A percentile compares a stretch with the other conserved stretches of the same genome.
Conservation (phyloP, 2,329 filamentous ascomycete genomes). For the Aureobasidium subglaciale region DNA sequence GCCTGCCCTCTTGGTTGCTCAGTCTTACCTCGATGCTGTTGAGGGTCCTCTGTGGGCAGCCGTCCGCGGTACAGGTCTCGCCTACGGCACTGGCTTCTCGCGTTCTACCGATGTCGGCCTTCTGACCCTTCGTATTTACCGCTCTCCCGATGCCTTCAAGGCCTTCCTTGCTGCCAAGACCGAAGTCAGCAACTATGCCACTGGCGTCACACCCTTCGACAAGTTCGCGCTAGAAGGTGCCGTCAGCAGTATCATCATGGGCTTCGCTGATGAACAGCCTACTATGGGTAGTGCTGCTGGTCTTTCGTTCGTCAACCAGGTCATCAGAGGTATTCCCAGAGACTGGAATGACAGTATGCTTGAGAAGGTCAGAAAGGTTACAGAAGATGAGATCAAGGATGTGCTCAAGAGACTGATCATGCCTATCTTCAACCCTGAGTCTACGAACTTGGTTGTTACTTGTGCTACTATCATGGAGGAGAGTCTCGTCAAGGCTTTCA, state of each 20-base stretch:
- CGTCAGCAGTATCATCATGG: conserved; percentile 80
- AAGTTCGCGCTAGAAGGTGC: conserved; percentile 79
- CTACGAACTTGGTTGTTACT: conserved; percentile 79
- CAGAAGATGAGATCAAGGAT: conserved; percentile 65
- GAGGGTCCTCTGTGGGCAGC: conserved; percentile 94
- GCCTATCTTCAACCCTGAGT: conserved; percentile 71
- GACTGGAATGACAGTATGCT: conserved; percentile 75
- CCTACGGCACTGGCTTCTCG: conserved; percentile 77
- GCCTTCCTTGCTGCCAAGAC: conserved; percentile 72
- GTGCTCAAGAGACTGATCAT: conserved; percentile 70
- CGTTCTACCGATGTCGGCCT: conserved; percentile 73
- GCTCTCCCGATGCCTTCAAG: conserved; percentile 81
- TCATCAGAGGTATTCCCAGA: conserved; percentile 66
- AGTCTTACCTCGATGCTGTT: conserved; percentile 84
- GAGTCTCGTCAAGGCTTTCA: conserved; percentile 69
- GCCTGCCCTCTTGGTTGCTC: conserved; percentile 78
- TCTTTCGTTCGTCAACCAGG: conserved; percentile 74
- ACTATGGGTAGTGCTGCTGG: conserved; percentile 77
- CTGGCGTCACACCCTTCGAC: conserved; percentile 66
- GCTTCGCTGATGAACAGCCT: conserved; percentile 79
- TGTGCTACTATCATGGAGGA: conserved; percentile 81
- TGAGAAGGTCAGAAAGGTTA: conserved; percentile 68
- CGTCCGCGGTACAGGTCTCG: conserved; percentile 85
- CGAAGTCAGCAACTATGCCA: conserved; percentile 66
- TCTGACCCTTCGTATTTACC: conserved; percentile 78